These are phyloP conservation scores for Trichothecium sympodiale DNA, from an alignment of 2,329 filamentous ascomycete genomes.

Conservation along the genomic window DNA sequence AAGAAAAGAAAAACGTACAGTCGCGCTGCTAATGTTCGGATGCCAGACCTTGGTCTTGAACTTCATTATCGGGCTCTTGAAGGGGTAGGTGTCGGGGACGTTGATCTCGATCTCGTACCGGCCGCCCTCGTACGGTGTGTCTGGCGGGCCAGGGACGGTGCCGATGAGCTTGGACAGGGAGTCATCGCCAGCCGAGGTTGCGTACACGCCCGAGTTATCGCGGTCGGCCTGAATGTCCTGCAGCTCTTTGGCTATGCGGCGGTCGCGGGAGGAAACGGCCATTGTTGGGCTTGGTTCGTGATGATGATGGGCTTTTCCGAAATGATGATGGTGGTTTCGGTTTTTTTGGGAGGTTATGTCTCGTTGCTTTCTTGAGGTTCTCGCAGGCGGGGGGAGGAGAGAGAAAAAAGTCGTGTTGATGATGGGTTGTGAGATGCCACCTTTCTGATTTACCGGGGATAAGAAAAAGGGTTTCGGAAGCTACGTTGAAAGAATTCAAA, in stretches of 20 bases:
- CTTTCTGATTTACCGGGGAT: no score
- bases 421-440: no score
- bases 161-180: constrained; percentile 69
- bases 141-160: constrained; percentile 74
- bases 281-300: constrained; percentile 20
- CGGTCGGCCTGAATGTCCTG: constrained; percentile 62
- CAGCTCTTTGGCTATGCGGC: constrained; percentile 65
- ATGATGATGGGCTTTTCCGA: no score
- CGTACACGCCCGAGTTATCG: constrained; percentile 63
- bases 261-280: constrained; percentile 36
- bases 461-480: no score
- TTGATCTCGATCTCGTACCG: constrained; percentile 73
- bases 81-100: constrained; percentile 84
- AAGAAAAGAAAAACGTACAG: constrained; percentile 56
- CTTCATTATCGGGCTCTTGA: constrained; percentile 81
- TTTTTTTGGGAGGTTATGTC: no score
- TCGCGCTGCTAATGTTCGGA: constrained; percentile 90
- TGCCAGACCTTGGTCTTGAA: constrained; percentile 96
- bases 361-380: no score
- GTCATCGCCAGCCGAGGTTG: constrained; percentile 54
- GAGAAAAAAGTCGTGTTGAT: no score
- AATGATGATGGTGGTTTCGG: no score
- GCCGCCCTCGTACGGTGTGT: constrained; percentile 87
- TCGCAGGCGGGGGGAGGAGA: no score
- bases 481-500: no score